Percentiles rank a stretch among this genome's conserved stretches.
These are phyloP conservation scores for Endogone sp. DNA, from an alignment of 192 early-diverging fungal genomes.

Conservation along the genomic window DNA sequence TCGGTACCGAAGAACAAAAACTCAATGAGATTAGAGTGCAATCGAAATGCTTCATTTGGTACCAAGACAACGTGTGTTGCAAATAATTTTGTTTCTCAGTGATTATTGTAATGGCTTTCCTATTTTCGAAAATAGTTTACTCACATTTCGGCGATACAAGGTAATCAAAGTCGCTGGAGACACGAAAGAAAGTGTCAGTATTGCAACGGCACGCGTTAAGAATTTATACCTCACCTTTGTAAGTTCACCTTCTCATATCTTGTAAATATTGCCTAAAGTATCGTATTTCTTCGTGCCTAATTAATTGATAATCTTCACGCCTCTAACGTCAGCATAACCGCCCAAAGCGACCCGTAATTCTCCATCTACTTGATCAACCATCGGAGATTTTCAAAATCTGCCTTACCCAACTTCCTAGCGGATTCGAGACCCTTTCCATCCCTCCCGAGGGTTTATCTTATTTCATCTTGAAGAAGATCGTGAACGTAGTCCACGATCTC, in stretches of 20 bases:
- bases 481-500: slow-evolving; percentile 14
- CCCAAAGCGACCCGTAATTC: neutral
- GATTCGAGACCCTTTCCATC: neutral
- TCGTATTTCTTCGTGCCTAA: slow-evolving; percentile 6
- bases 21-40: slow-evolving; percentile 29
- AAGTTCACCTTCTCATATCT: neutral
- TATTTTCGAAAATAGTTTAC: too few species aligned
- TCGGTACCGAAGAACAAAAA: slow-evolving; percentile 26
- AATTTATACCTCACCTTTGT: slow-evolving; percentile 32
- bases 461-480: too few species aligned
- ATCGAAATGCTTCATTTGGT: slow-evolving; percentile 34
- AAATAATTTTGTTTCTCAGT: too few species aligned
- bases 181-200: slow-evolving; percentile 4
- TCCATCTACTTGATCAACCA: neutral
- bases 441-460: neutral
- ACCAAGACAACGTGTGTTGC: too few species aligned
- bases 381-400: slow-evolving; percentile 5
- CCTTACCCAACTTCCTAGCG: neutral
- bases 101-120: too few species aligned
- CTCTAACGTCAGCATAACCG: neutral
- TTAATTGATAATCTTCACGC: slow-evolving; percentile 12
- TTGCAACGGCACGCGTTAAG: slow-evolving; percentile 26
- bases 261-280: slow-evolving; percentile 15
- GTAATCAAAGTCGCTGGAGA: slow-evolving; percentile 13
- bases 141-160: too few species aligned